Base-by-base conservation (phyloP, 78 protist species). In the slime mould (Dictyostelium discoideum) region DNA sequence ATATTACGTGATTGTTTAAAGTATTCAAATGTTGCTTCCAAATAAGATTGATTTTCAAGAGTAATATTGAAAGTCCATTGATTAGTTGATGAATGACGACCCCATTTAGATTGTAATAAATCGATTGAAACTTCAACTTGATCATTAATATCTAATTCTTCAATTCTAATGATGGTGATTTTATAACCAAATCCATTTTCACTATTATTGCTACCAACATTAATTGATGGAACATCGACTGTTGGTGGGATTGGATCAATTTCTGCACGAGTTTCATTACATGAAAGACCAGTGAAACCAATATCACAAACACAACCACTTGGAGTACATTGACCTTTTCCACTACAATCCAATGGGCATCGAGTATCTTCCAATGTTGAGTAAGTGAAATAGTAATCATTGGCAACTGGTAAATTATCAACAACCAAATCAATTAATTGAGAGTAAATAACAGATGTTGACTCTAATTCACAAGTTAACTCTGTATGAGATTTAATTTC, bases 21-120 rank as follows among this genome's bases (percentile, higher is more conserved):
- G 60, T 78, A 78, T 78, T 78, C 84, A 22, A 78, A 78, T 18
- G n/a, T 78, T 16, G 84, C 26, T 22, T 78, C 65, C 22, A 78
- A 78, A 11, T 78, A 78, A 0, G 63, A 44, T 78, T 78, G 1
- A n/a, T 78, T 78, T n/a, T 78, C 60, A 7, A 78, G 60, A 11
- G 84, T 78, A 42, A 42, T 42, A 32, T 78, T 78, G 60, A 78
- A 78, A 20, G 29, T 42, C 84, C 84, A 78, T 42, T 42, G 84
- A 10, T 37, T 69, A 5, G 20, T 24, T 26, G 42, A 10, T 26
- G 77, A 69, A 26, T 14, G 42, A 24, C 37, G 32, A 11, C 39
- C 39, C 84, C 84, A 78, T 78, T 40, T 42, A 8, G n/a, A 11
- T 22, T 42, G 29, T 8, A 78, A 78, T 16, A 78, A 20, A 11